phyloP scores from a whole-genome alignment of 2,329 filamentous ascomycete genomes.

The Aspergillus pseudotamarii region DNA sequence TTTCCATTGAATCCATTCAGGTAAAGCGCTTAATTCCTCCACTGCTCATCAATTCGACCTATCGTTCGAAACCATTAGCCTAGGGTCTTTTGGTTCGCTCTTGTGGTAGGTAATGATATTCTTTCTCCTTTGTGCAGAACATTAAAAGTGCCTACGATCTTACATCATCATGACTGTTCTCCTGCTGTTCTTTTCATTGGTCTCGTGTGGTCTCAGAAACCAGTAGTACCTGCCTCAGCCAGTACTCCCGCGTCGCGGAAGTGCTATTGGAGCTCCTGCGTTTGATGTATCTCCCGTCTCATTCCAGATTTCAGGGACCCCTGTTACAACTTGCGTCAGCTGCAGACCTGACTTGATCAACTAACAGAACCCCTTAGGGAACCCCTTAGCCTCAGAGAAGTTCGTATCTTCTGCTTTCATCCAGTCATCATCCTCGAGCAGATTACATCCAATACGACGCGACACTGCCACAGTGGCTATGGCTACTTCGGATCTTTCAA shows the following conservation, averaged over 20 bases:
- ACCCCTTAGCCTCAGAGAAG: neutral
- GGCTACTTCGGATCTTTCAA: constrained; percentile 25
- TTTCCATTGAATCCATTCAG: neutral
- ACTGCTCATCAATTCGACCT: constrained; percentile 4
- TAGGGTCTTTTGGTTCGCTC: neutral
- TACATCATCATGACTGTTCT: neutral
- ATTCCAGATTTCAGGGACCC: neutral
- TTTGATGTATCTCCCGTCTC: constrained; percentile 3
- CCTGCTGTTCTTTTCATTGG: neutral
- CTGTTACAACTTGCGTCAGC: neutral
- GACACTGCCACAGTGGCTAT: constrained; percentile 16
- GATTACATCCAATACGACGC: neutral
- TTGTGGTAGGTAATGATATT: neutral
- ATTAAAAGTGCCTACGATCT: neutral
- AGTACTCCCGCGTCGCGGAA: neutral
- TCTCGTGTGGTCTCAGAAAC: neutral
- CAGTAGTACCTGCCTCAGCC: neutral
- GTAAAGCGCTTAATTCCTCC: constrained; percentile 11
- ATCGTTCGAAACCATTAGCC: neutral
- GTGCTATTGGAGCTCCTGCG: neutral
- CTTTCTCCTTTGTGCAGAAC: neutral
- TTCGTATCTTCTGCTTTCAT: neutral
- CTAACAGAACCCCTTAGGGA: neutral
- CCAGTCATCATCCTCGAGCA: neutral
- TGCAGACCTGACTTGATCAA: neutral